Evolutionary conservation across 2,329 filamentous ascomycete species (phyloP), one percentile per base, ranked within the genome.

Genomic region (Aspergillus ibericus): DNA sequence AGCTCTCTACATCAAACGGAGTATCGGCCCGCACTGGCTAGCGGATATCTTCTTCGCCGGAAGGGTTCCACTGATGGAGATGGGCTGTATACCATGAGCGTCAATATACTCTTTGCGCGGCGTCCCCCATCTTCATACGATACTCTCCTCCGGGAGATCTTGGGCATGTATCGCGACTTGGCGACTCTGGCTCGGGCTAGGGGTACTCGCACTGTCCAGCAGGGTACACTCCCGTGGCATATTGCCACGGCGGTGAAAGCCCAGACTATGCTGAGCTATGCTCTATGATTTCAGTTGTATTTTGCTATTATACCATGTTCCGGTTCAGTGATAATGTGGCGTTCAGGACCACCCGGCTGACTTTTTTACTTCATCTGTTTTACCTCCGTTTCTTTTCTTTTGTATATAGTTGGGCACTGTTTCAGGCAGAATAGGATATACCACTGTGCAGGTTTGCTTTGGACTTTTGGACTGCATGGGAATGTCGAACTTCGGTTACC

Each of bases 171-270:
- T 64, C 76, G 77, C 40, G 77, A 78, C 56, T 66, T 81, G 16
- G 71, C 72, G 12, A 76, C 74, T 32, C 70, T 81, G 54, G 75
- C 78, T 22, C 73, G 76, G 38, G 71, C 72, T 46, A 72, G 75
- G 63, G 78, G 78, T 32, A 74, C 77, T n/a, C 67, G 72, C 47
- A 74, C 74, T 61, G 73, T 75, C 36, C 72, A 74, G 59, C 66
- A 66, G n/a, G 75, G 74, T 53, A 70, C 76, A n/a, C 58, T 81
- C 42, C 80, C 80, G 27, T 81, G 78, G 78, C 80, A 81, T 66
- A 74, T 81, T 56, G 77, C 75, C 29, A 79, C 78, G 0, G 77
- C 77, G 38, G 67, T 76, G 25, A 75, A 72, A 63, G 77, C 75
- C 32, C 75, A 78, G 59, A 72, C 78, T 64, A 65, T 77, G 48